Base-by-base conservation (phyloP, 2,329 filamentous ascomycete species). In the Setomelanomma holmii region DNA sequence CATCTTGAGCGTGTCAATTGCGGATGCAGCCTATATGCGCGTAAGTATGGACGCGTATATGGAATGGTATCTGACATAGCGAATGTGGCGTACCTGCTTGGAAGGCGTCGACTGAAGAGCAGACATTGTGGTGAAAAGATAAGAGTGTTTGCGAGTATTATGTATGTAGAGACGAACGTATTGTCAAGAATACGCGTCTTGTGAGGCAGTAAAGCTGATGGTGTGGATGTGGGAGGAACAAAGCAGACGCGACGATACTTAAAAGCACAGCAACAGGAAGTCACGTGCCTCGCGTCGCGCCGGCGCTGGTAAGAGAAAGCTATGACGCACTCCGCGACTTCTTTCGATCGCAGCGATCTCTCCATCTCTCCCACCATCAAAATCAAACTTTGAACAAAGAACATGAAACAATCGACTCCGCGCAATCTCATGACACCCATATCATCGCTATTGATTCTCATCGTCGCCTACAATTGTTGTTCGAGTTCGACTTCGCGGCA, bases 1-100 rank as follows among this genome's bases (percentile, higher is more conserved):
- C 86, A 97, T 96, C 80, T 93, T 96, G 76, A 98, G 84, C 66
- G 86, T 86, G 77, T 95, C 88, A 72, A 98, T 89, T 68, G 87
- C 91, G 71, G 90, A 88, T 69, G 92, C 90, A 81, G 89, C 89
- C 93, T 98, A 34, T 56, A 55, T 44, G 62, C 52, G 49, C 59
- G 71, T 79, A 68, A 78, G 76, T 76, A 75, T 58, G 61, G 60
- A 57, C 58, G 67, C 50, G 51, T 65, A 46, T 24, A 66, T 66
- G 69, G 72, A 52, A 70, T 60, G 35, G 40, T 42, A 35, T 21
- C 41, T 16, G 34, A 35, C 41, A 22, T 56, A 58, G 60, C 61
- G 63, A 53, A 54, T 53, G 59, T 54, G 57, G 66, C 83, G 64
- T 80, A 89, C 87, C 81, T 86, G 85, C 79, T 90, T 90, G 51